Base-by-base conservation (phyloP, 2,329 filamentous ascomycete genomes). In the Alternaria infectoria region DNA sequence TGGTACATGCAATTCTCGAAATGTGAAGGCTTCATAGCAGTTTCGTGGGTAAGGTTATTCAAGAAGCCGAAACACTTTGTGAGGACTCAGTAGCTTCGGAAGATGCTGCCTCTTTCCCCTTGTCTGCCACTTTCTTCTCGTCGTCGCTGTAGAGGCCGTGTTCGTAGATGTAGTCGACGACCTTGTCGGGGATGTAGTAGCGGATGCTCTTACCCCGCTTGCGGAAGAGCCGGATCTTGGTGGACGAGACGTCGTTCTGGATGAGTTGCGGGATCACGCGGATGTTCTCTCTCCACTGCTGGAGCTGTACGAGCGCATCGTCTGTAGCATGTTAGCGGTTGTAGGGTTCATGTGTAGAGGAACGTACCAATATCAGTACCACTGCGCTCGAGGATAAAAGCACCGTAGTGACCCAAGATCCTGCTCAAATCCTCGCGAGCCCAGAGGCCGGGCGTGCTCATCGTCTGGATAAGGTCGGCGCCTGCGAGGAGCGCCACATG, bases 181-280 rank as follows among this genome's bases (percentile, higher is more conserved):
- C 74, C 64, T 76, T 68, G 61, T 80, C 76, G 3, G 79, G 79
- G n/a, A 81, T 79, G 57, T 80, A 79, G 74, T 80, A 81, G 25
- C 79, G 78, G 45, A 81, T 81, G 62, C 77, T 79, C 77, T 80
- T 80, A 62, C 77, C 77, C 13, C 78, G 76, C 70, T 80, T 81
- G 54, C 77, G 74, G 76, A 96, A 92, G 4, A 96, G 83, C 45
- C 94, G 88, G 64, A 97, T 94, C 82, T 97, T 90, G 62, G 88
- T 90, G 66, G 90, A 93, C 73, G 90, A 93, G 64, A 96, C 90
- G 72, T 96, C 91, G 79, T 95, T 95, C 69, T 92, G 89, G 52
- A 97, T 94, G 55, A 97, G 87, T 80, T 97, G 93, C 60, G 92
- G 91, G 67, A 97, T 95, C 57, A 97, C 91, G 75, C 93, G 90